These are phyloP conservation scores for Pythium monospermum DNA, from an alignment of 352 stramenopile genomes.

Conservation along the genomic window DNA sequence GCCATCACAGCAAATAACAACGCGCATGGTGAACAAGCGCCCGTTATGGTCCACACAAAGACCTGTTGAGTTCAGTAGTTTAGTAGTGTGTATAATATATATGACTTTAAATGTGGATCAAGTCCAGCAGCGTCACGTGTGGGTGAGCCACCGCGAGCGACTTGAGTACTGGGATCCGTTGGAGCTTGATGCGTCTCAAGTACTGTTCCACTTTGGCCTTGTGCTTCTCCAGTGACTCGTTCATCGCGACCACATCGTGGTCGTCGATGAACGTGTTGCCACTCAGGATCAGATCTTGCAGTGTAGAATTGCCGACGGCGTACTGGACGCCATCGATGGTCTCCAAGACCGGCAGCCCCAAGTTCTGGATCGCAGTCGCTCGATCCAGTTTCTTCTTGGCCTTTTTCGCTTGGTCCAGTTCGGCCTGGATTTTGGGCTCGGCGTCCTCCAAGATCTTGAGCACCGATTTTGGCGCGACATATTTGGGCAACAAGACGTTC, in stretches of 20 bases:
- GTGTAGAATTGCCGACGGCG: conserved; percentile 43
- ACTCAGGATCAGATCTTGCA: conserved; percentile 63
- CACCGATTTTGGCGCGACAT: conserved; percentile 43
- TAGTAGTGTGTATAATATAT: not conserved
- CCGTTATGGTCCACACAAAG: conserved; percentile 21
- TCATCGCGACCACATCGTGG: conserved; percentile 32
- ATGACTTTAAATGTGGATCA: conserved; percentile 22
- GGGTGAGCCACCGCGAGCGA: conserved; percentile 6
- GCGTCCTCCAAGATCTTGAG: conserved; percentile 52
- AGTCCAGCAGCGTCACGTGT: conserved; percentile 12
- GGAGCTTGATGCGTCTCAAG: conserved; percentile 56
- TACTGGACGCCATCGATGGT: conserved; percentile 48
- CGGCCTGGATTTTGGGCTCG: conserved; percentile 58
- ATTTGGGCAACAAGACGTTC: conserved; percentile 38
- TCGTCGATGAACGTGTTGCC: conserved; percentile 45
- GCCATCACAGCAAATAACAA: conserved; percentile 18
- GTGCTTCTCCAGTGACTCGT: conserved; percentile 32
- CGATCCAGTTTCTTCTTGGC: conserved; percentile 79
- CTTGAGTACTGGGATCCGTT: conserved; percentile 38
- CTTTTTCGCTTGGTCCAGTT: conserved; percentile 75
- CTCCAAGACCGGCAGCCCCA: conserved; percentile 57
- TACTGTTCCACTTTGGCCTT: conserved; percentile 38
- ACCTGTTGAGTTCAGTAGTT: conserved; percentile 5
- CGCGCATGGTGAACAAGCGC: too few relatives aligned
- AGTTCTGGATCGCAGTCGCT: conserved; percentile 34